Percentiles rank a stretch among this genome's conserved stretches.
Evolutionary conservation across 495 filamentous ascomycete species (phyloP).

Genomic region (Aspergillus heteromorphus): DNA sequence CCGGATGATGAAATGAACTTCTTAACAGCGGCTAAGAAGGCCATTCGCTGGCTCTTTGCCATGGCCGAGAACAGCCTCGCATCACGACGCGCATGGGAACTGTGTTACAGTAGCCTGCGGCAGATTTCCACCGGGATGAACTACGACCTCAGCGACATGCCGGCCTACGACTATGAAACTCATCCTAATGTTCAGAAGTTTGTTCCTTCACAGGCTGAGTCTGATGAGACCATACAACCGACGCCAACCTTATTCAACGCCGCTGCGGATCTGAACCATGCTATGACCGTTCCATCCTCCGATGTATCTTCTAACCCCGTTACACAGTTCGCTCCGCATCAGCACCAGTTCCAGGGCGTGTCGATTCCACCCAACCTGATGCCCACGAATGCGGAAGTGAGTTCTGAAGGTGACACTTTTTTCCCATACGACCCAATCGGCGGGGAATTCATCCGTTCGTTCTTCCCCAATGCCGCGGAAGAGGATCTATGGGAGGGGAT

Average conservation of each 20-base stretch:
- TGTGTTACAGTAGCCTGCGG: conserved; percentile 45
- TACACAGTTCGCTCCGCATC: neutral
- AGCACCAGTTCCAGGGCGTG: neutral
- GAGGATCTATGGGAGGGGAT: conserved; percentile 17
- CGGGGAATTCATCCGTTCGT: conserved; percentile 41
- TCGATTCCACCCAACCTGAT: neutral
- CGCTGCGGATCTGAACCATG: neutral
- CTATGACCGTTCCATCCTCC: neutral
- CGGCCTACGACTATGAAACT: conserved; percentile 21
- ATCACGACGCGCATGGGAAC: conserved; percentile 52
- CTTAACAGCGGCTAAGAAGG: conserved; percentile 47
- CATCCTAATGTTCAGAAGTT: conserved; percentile 1
- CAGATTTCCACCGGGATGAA: conserved; percentile 39
- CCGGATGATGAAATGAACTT: conserved; percentile 46
- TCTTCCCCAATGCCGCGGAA: conserved; percentile 33
- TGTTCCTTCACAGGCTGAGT: conserved; percentile 4
- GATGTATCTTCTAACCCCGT: neutral
- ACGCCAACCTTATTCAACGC: neutral
- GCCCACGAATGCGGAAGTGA: neutral
- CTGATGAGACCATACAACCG: neutral
- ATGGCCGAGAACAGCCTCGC: conserved; percentile 51
- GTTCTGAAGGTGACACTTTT: conserved; percentile 22
- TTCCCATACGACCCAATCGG: conserved; percentile 45
- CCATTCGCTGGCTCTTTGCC: conserved; percentile 47
- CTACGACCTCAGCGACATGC: conserved; percentile 37